Base-by-base conservation (phyloP, 805 yeast genomes). In the Pichia insulana region DNA sequence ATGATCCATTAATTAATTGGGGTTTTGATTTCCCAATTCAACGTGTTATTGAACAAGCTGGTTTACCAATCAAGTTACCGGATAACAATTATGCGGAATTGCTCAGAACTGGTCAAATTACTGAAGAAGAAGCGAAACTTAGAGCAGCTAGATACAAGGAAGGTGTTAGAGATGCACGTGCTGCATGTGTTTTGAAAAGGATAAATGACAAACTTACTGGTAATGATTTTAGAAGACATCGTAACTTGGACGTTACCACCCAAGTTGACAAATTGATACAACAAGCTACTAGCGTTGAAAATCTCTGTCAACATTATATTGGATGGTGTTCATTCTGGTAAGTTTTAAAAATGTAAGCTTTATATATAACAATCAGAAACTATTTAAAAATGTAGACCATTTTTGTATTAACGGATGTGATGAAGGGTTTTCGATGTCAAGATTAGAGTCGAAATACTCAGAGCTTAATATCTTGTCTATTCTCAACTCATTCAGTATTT, bases 311-410 rank as follows among this genome's bases (percentile, higher is more conserved):
- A 63, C 98, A 90, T 63, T 92, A 85, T 58, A 83, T 92, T 48
- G 99, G 99, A 16, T 92, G 99, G 99, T 92, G 99, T 65, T 85
- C 97, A 1, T 92, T 90, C 75, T 92, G 98, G 97, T 90, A 18
- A 20, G 10, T 12, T 28, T 6, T 28, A 28, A 12, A 12, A 7
- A 28, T 12, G 13, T 11, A 28, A 7, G 5, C 15, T 28, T 7
- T 11, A 12, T 7, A 12, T 26, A 26, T 26, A 6, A n/a, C 5
- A 7, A 28, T 28, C 10, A 28, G 7, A 39, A 12, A 7, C 6
- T 15, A 3, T 19, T n/a, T 8, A 19, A 43, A 16, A 17, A 39
- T 4, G 11, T 2, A 12, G 44, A 35, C 65, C 64, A 61, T 43
- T 56, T 55, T 9, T 15, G 31, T 4, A 61, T 42, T 0, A 58